These are phyloP conservation scores for Backusella sp. DNA, from an alignment of 192 early-diverging fungal genomes.

Conservation along the genomic window DNA sequence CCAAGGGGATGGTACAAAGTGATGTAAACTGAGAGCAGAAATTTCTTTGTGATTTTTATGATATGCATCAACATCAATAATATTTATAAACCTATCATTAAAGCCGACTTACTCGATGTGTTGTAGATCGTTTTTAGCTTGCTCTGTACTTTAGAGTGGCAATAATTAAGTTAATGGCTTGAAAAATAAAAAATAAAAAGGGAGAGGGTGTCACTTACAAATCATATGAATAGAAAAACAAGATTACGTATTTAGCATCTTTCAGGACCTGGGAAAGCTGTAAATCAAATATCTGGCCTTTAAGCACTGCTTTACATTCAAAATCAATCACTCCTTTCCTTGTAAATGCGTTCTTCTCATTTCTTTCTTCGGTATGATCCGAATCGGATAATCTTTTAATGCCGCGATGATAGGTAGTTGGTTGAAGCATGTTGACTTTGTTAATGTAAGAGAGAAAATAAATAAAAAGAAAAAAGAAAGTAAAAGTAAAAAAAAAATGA, in stretches of 20 bases:
- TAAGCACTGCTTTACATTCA: conserved; percentile 3
- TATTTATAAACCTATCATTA: neutral
- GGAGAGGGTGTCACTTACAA: conserved; percentile 16
- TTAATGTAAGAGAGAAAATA: neutral
- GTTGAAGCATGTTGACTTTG: neutral
- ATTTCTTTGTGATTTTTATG: neutral
- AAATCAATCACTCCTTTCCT: conserved; percentile 3
- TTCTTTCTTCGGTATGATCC: neutral
- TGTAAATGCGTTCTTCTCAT: neutral
- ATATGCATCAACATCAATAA: neutral
- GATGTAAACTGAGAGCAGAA: neutral
- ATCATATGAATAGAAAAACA: conserved; percentile 27
- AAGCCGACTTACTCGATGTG: conserved; percentile 7
- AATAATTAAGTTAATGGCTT: neutral
- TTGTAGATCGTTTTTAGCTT: neutral
- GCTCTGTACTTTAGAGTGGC: neutral
- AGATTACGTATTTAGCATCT: neutral
- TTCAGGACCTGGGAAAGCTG: conserved; percentile 5
- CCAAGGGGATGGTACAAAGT: neutral
- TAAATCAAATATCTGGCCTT: neutral
- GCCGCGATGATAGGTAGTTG: neutral
- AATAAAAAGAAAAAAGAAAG: neutral
- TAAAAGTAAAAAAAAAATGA: neutral
- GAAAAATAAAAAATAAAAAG: neutral
- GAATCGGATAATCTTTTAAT: neutral